phyloP scores from a whole-genome alignment of 2,329 filamentous ascomycete species.

The Colletotrichum lentis region DNA sequence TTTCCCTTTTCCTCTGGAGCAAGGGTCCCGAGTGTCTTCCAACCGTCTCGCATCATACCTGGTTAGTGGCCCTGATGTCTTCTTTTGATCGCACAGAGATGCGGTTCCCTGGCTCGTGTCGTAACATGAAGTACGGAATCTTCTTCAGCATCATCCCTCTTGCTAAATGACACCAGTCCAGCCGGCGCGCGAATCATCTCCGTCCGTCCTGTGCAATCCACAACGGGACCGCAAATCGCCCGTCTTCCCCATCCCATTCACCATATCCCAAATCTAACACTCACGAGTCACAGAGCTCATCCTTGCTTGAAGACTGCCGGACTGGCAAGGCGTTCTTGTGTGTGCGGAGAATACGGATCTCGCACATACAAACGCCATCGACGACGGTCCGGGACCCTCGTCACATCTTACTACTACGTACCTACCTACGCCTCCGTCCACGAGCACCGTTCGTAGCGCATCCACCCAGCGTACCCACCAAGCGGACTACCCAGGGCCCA shows the following conservation, averaged over 20 bases:
- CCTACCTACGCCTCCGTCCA: not conserved
- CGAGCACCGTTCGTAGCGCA: not conserved
- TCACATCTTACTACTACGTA: no score
- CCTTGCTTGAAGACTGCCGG: slow-evolving; percentile 26
- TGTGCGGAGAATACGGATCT: not conserved
- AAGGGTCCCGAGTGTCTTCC: slow-evolving; percentile 19
- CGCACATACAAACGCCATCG: not conserved
- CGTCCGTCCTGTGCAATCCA: slow-evolving; percentile 34
- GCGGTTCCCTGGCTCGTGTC: slow-evolving; percentile 17
- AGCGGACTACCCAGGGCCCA: not conserved
- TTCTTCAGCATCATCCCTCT: slow-evolving; percentile 32
- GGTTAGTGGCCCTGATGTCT: not conserved
- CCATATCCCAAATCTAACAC: slow-evolving; percentile 22
- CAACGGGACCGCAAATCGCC: slow-evolving; percentile 27
- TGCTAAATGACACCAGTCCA: slow-evolving; percentile 9
- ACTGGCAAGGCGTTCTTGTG: not conserved
- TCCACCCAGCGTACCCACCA: not conserved
- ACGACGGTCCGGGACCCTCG: not conserved
- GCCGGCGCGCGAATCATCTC: slow-evolving; percentile 32
- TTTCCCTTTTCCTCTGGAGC: slow-evolving; percentile 13
- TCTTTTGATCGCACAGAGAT: slow-evolving; percentile 2
- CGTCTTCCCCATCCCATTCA: slow-evolving; percentile 12
- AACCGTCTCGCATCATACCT: slow-evolving; percentile 22
- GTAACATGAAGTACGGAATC: slow-evolving; percentile 2
- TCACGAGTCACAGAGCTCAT: slow-evolving; percentile 15